phyloP scores from a whole-genome alignment of 441 rosid species.

The Pelargonium citronellum region DNA sequence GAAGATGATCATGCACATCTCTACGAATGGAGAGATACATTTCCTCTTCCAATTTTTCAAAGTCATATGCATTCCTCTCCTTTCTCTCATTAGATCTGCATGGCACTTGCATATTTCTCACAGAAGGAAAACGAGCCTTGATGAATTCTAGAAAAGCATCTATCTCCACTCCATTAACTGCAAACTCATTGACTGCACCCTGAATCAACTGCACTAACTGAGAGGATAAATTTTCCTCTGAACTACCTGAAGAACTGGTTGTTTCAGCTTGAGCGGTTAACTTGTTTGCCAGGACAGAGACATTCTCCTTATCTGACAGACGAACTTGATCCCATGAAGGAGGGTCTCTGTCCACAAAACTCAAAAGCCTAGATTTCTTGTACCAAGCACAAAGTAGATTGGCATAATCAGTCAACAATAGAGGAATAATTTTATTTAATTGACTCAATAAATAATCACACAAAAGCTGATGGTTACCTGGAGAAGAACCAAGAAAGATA shows the following conservation, averaged over 20 bases:
- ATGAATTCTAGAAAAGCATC: slow-evolving; percentile 50
- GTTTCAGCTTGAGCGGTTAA: slow-evolving; percentile 32
- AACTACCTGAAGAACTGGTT: slow-evolving; percentile 29
- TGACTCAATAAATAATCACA: background rate
- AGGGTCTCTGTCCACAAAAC: slow-evolving; percentile 67
- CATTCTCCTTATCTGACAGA: slow-evolving; percentile 34
- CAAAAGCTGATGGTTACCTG: slow-evolving; percentile 51
- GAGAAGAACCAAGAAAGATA: slow-evolving; percentile 81
- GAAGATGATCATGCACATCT: slow-evolving; percentile 31
- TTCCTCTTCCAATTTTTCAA: slow-evolving; percentile 62
- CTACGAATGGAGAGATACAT: slow-evolving; percentile 41
- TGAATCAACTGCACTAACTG: slow-evolving; percentile 40
- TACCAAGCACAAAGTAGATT: slow-evolving; percentile 20
- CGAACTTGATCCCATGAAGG: slow-evolving; percentile 61
- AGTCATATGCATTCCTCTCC: slow-evolving; percentile 30
- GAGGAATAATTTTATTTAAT: background rate
- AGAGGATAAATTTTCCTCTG: slow-evolving; percentile 37
- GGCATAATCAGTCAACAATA: background rate
- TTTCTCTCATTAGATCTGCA: slow-evolving; percentile 36
- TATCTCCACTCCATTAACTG: slow-evolving; percentile 40
- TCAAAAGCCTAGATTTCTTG: slow-evolving; percentile 89
- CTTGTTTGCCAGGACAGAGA: slow-evolving; percentile 26
- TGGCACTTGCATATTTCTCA: slow-evolving; percentile 41
- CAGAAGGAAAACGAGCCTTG: slow-evolving; percentile 45
- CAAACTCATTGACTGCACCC: slow-evolving; percentile 44